Evolutionary conservation across 73 alveolate genomes (phyloP).

Genomic region (Tetrahymena malaccensis): DNA sequence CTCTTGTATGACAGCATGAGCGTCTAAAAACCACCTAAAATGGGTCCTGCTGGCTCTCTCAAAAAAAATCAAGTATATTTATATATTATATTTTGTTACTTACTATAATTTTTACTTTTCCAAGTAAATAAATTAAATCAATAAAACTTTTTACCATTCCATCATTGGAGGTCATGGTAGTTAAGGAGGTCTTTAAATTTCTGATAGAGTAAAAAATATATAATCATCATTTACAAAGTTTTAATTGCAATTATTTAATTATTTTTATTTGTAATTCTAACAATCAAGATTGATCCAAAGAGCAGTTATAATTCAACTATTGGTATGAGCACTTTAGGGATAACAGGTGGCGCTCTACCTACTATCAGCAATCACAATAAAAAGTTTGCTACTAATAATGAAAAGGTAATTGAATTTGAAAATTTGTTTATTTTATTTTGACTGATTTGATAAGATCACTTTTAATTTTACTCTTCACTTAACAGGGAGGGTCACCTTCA

Average conservation of each 20-base stretch:
- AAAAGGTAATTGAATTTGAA: not conserved
- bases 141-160: not conserved
- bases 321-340: not conserved
- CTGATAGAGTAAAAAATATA: not conserved
- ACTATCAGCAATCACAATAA: not conserved
- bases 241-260: not conserved
- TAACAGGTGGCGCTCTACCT: not conserved
- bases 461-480: not conserved
- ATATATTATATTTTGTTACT: not conserved
- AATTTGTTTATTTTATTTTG: too few relatives aligned
- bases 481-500: slow-evolving; percentile 1
- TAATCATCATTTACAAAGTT: not conserved
- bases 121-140: not conserved
- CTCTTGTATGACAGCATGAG: not conserved
- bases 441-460: not conserved
- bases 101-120: not conserved
- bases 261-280: not conserved
- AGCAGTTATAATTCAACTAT: not conserved
- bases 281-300: not conserved
- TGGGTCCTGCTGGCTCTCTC: not conserved
- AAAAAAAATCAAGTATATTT: not conserved
- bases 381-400: not conserved
- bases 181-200: not conserved
- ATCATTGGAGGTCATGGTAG: not conserved
- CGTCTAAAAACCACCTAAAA: not conserved